Evolutionary conservation across 768 basidiomycete genomes (phyloP), one percentile per base, ranked within the genome.

Genomic region (Phanerochaete sordida): DNA sequence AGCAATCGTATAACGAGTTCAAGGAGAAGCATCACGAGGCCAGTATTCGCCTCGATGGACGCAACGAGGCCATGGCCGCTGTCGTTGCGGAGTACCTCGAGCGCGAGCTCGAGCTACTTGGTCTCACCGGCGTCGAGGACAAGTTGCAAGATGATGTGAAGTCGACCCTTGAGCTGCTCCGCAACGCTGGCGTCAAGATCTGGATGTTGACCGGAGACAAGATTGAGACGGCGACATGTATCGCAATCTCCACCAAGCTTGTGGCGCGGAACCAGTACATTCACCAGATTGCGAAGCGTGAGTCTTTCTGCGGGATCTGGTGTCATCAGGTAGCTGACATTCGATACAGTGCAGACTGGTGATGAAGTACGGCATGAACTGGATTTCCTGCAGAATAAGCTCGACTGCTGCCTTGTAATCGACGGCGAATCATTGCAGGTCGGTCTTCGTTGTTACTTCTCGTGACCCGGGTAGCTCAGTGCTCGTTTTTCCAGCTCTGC

Each of bases 191-290:
- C 3, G 87, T 99, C 74, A 97, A 92, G 81, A 98, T 99, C 60
- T 99, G 97, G 97, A 98, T 98, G 97, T 79, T 98, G 67, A 99
- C 97, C 0, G 96, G 97, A 1, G 97, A 99, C 74, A 99, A 98
- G 78, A 93, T 98, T 52, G 97, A 99, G 78, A 99, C 97, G 2
- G 97, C 97, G 4, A 88, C 95, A 37, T 96, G 95, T 73, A 99
- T 99, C 69, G 95, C 96, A 4, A 94, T 98, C 63, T 97, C 95
- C 37, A 97, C 93, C 7, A 98, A 98, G 71, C 77, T 98, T 53
- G 97, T 98, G 8, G 89, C 93, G 24, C 82, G 97, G 66, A 94
- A 94, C 67, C 97, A 99, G 73, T 98, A 97, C 70, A 97, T 99
- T 33, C 95, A 98, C 68, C 95, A 97, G 68, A 88, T 98, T 49